phyloP scores from a whole-genome alignment of 371 early-diverging fungal genomes.

The Mortierella sp. region DNA sequence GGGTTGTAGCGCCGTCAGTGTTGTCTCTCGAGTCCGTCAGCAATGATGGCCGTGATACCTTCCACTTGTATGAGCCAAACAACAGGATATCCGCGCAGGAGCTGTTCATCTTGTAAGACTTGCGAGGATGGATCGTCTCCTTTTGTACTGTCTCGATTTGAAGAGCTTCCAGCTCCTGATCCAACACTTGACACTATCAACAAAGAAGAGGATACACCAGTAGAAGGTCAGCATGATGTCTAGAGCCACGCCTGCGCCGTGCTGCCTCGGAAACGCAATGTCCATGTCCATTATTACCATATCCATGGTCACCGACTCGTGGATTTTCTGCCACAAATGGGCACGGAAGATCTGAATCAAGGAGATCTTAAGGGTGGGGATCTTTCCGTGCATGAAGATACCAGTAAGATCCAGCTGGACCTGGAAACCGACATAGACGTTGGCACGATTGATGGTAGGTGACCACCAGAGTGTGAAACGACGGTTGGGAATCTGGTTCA shows the following conservation, averaged over 20 bases:
- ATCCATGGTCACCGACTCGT: slow-evolving; percentile 96
- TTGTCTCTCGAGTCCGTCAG: slow-evolving; percentile 91
- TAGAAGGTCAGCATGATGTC: background rate
- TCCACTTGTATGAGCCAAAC: slow-evolving; percentile 98
- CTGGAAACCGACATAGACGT: slow-evolving; percentile 99
- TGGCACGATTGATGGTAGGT: slow-evolving; percentile 98
- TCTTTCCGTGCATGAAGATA: slow-evolving; percentile 99
- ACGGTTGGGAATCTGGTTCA: slow-evolving; percentile 99
- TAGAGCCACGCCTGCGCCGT: too few relatives aligned
- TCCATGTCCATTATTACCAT: background rate
- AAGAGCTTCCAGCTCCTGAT: slow-evolving; percentile 97
- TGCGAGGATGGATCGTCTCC: slow-evolving; percentile 98
- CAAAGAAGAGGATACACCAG: slow-evolving; percentile 12
- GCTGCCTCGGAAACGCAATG: too few relatives aligned
- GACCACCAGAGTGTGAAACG: slow-evolving; percentile 99
- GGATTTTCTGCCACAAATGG: slow-evolving; percentile 99
- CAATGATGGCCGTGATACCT: slow-evolving; percentile 93
- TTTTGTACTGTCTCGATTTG: slow-evolving; percentile 99
- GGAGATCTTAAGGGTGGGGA: slow-evolving; percentile 99
- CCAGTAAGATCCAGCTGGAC: slow-evolving; percentile 99
- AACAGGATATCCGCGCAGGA: slow-evolving; percentile 93
- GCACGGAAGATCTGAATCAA: slow-evolving; percentile 99
- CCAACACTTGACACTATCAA: slow-evolving; percentile 90
- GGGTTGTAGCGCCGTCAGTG: slow-evolving; percentile 96
- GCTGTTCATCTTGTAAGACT: slow-evolving; percentile 98